These are phyloP conservation scores for Fusarium sp. DNA, from an alignment of 2,329 filamentous ascomycete species.

Conservation along the genomic window DNA sequence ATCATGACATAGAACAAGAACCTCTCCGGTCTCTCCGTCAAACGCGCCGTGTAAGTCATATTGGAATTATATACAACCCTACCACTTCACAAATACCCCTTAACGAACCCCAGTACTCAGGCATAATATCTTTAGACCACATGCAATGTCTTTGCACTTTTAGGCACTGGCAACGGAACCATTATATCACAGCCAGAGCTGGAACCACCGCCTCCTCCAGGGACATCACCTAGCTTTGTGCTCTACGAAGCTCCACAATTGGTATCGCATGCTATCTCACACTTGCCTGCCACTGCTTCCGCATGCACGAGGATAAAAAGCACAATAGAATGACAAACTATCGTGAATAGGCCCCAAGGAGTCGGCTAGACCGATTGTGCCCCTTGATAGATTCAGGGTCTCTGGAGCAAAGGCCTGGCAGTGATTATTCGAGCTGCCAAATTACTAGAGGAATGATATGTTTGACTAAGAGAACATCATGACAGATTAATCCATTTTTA, in stretches of 20 bases:
- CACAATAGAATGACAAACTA: not conserved
- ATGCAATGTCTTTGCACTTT: not conserved
- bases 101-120: not conserved
- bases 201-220: slow-evolving; percentile 27
- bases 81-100: not conserved
- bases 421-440: not conserved
- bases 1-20: slow-evolving; percentile 28
- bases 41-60: slow-evolving; percentile 21
- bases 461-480: not conserved
- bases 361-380: not conserved
- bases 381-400: not conserved
- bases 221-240: slow-evolving; percentile 39
- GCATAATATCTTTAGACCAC: not conserved
- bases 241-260: slow-evolving; percentile 41
- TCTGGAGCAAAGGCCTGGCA: not conserved
- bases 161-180: not conserved
- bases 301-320: not conserved
- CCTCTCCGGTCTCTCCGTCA: not conserved
- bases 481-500: not conserved
- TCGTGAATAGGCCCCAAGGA: not conserved
- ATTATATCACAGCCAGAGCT: not conserved
- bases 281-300: not conserved
- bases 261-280: not conserved
- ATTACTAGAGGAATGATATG: not conserved
- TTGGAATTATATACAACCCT: not conserved